Percentiles rank a stretch among this genome's conserved stretches.
phyloP scores from a whole-genome alignment of 805 yeast genomes.

The Priceomyces medius region DNA sequence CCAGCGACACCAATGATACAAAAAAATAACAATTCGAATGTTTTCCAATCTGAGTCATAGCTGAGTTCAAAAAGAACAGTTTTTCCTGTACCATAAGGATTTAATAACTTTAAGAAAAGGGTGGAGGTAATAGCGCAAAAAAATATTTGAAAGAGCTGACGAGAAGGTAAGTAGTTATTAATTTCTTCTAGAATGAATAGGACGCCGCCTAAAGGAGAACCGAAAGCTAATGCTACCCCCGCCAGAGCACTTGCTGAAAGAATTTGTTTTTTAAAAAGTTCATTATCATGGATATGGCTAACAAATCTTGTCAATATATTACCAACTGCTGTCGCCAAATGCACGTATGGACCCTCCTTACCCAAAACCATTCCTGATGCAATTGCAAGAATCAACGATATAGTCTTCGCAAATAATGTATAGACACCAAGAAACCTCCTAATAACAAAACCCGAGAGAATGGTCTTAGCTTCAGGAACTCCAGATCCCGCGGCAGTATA shows the following conservation, averaged over 20 bases:
- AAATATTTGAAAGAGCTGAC: constrained; percentile 53
- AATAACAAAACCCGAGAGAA: constrained; percentile 57
- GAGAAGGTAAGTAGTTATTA: constrained; percentile 52
- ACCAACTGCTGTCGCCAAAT: constrained; percentile 58
- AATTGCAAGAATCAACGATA: constrained; percentile 50
- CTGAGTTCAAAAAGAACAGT: constrained; percentile 53
- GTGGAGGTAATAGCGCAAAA: constrained; percentile 56
- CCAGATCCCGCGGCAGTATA: constrained; percentile 61
- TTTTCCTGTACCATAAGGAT: constrained; percentile 61
- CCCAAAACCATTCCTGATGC: constrained; percentile 59
- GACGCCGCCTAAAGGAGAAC: constrained; percentile 60
- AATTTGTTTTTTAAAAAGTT: constrained; percentile 50
- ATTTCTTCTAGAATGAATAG: constrained; percentile 58
- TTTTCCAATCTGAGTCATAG: constrained; percentile 52
- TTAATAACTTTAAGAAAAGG: constrained; percentile 48
- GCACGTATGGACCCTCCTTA: constrained; percentile 64
- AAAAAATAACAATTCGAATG: constrained; percentile 47
- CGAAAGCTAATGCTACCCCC: constrained; percentile 62
- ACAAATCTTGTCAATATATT: constrained; percentile 50
- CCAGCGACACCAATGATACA: constrained; percentile 51
- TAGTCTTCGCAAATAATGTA: constrained; percentile 49
- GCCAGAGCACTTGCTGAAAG: constrained; percentile 57
- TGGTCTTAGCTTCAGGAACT: constrained; percentile 61
- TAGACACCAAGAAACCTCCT: constrained; percentile 51
- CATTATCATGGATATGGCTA: constrained; percentile 46